A percentile compares a stretch with the other conserved stretches of the same genome.
These are phyloP conservation scores for Rhynchosporium secalis DNA, from an alignment of 2,329 filamentous ascomycete species.

Conservation along the genomic window DNA sequence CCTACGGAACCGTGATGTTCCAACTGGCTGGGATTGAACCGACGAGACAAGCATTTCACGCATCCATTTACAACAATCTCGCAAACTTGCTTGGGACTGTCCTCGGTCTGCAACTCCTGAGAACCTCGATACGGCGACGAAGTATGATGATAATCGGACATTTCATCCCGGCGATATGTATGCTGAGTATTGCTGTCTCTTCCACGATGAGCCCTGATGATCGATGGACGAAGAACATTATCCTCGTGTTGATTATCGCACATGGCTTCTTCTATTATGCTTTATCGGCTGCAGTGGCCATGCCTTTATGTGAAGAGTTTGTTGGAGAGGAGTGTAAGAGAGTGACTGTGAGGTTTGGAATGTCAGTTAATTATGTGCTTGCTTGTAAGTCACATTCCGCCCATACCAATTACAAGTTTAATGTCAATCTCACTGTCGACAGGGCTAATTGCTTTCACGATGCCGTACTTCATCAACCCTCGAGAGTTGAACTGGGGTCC, in stretches of 20 bases:
- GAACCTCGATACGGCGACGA: background rate
- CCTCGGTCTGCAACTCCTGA: background rate
- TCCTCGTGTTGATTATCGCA: background rate
- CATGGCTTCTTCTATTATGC: conserved; percentile 5
- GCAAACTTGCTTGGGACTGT: background rate
- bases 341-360: background rate
- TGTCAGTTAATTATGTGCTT: background rate
- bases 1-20: conserved; percentile 38
- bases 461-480: conserved; percentile 50
- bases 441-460: conserved; percentile 34
- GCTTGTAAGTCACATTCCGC: background rate
- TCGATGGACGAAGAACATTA: background rate
- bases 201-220: background rate
- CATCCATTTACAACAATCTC: conserved; percentile 7
- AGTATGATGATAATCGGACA: background rate
- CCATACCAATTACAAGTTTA: background rate
- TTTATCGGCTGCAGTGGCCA: background rate
- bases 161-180: background rate
- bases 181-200: conserved; percentile 1
- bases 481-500: conserved; percentile 47
- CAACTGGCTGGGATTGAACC: conserved; percentile 19
- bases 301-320: background rate
- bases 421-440: no score
- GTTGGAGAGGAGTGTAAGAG: background rate
- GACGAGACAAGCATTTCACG: background rate